phyloP scores from a whole-genome alignment of 148 eudicot species.

The Chenopodium suecicum region DNA sequence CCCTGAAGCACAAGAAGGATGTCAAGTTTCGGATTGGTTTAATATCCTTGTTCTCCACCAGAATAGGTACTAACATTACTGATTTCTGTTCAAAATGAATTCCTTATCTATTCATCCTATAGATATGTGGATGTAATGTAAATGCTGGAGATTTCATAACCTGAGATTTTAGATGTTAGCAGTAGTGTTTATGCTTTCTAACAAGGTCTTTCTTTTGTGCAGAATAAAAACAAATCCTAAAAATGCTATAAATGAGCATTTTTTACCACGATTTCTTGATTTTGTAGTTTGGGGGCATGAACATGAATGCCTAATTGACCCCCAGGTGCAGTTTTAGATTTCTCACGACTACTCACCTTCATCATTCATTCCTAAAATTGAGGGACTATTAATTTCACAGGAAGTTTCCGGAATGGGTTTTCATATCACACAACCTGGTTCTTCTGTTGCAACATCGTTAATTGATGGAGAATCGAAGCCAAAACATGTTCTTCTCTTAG shows the following conservation, averaged over 20 bases:
- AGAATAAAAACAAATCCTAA: constrained; percentile 99
- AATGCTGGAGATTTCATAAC: background rate
- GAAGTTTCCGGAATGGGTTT: constrained; percentile 99
- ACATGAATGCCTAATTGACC: constrained; percentile 97
- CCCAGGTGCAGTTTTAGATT: constrained; percentile 58
- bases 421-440: constrained; percentile 98
- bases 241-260: constrained; percentile 98
- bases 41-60: constrained; percentile 94
- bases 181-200: constrained; percentile 7
- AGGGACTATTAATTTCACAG: constrained; percentile 34
- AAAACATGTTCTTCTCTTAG: constrained; percentile 92
- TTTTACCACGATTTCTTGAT: constrained; percentile 91
- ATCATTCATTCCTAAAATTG: constrained; percentile 11
- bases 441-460: constrained; percentile 96
- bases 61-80: constrained; percentile 54
- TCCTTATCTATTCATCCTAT: constrained; percentile 5
- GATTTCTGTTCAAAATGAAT: background rate
- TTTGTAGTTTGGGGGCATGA: constrained; percentile 99
- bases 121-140: constrained; percentile 7
- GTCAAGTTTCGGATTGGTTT: constrained; percentile 93
- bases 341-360: background rate
- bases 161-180: background rate
- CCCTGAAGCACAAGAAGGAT: constrained; percentile 84
- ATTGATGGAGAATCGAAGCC: constrained; percentile 97
- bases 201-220: constrained; percentile 27